A percentile compares a stretch with the other conserved stretches of the same genome.
Evolutionary conservation across 495 filamentous ascomycete species (phyloP).

Genomic region (Lasiosphaeria ovina): DNA sequence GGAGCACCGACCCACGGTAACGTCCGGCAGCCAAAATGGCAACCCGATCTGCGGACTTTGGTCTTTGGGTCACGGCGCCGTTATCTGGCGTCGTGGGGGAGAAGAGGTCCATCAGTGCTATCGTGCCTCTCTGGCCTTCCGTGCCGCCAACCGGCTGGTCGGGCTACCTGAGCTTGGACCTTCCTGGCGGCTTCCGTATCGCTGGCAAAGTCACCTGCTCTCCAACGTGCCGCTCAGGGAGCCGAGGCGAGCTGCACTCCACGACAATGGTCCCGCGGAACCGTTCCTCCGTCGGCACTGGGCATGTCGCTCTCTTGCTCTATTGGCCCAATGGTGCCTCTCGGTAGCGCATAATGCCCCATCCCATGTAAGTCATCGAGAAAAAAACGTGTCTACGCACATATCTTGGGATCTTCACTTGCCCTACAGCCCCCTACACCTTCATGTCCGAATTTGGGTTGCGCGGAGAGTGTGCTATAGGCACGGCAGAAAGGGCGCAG

Average conservation of each 20-base stretch:
- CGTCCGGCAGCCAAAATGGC: conserved; percentile 15
- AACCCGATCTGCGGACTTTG: conserved; percentile 11
- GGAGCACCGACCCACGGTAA: conserved; percentile 1
- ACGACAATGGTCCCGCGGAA: conserved; percentile 16
- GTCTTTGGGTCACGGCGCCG: conserved; percentile 1
- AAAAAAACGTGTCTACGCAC: conserved; percentile 15
- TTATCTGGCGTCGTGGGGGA: conserved; percentile 21
- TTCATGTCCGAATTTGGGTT: background rate
- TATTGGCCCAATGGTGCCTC: conserved; percentile 6
- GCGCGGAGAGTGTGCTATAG: no score
- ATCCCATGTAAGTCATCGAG: conserved; percentile 12
- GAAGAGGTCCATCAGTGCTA: conserved; percentile 5
- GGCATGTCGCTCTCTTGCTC: background rate
- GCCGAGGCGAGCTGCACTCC: conserved; percentile 6
- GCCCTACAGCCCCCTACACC: background rate
- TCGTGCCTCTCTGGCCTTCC: background rate
- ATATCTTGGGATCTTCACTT: conserved; percentile 5
- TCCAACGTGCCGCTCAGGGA: background rate
- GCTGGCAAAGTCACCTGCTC: conserved; percentile 1
- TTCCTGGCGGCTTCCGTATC: background rate
- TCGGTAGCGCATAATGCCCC: background rate
- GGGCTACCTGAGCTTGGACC: background rate
- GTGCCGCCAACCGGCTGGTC: conserved; percentile 4
- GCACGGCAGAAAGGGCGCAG: background rate
- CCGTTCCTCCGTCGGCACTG: background rate